Evolutionary conservation across 257 asterid species (phyloP).

Genomic region (Salvia hispanica): DNA sequence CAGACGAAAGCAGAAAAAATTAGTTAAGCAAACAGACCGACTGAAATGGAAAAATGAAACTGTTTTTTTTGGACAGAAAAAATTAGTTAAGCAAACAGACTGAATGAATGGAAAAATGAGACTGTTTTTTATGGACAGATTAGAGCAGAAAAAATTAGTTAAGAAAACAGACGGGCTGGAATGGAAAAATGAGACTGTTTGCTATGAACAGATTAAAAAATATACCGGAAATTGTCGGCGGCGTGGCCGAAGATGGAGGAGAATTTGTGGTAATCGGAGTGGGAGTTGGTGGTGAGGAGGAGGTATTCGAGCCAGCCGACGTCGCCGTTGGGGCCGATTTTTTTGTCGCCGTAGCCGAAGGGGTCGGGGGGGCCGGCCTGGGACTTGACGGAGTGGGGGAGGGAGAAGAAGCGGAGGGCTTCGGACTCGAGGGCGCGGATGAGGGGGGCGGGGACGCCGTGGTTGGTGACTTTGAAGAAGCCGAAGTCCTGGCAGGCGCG

Average conservation of each 20-base stretch:
- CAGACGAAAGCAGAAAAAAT: no score
- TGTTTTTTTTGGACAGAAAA: no score
- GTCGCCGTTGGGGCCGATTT: slow-evolving; percentile 75
- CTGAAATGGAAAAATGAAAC: no score
- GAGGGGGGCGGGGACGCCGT: slow-evolving; percentile 58
- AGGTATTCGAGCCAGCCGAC: slow-evolving; percentile 77
- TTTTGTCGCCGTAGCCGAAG: slow-evolving; percentile 77
- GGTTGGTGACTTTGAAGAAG: slow-evolving; percentile 74
- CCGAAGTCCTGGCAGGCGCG: slow-evolving; percentile 83
- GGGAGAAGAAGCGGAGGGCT: slow-evolving; percentile 62
- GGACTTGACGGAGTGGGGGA: slow-evolving; percentile 54
- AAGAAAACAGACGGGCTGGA: no score
- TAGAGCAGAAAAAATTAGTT: no score
- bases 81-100: no score
- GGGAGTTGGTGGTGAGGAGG: slow-evolving; percentile 55
- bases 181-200: no score
- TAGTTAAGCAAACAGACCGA: no score
- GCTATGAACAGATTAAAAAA: no score
- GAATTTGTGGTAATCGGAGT: slow-evolving; percentile 31
- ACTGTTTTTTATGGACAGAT: no score
- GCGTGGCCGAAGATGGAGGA: slow-evolving; percentile 61
- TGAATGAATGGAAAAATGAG: no score
- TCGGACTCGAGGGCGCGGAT: slow-evolving; percentile 56
- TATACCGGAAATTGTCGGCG: slow-evolving; percentile 56
- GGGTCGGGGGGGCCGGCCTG: slow-evolving; percentile 72